Evolutionary conservation across 1,284 basidiomycete genomes (phyloP).

Genomic region (Tausonia pullulans): DNA sequence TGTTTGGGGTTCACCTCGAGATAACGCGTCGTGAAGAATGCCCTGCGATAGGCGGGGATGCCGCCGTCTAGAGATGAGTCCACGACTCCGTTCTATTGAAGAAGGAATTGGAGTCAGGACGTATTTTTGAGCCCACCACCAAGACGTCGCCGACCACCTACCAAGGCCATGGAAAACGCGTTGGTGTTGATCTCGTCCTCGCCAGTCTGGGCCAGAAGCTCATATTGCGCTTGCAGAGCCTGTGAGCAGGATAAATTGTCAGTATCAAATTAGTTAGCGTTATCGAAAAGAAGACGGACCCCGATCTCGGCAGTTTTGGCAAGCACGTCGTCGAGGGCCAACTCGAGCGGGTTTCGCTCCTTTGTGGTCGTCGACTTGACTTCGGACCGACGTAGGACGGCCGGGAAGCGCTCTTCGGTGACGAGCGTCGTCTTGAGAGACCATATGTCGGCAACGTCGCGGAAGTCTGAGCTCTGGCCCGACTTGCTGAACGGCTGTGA

Average conservation of each 20-base stretch:
- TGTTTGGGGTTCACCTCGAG: constrained; percentile 57
- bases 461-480: constrained; percentile 47
- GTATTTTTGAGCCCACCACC: constrained; percentile 20
- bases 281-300: not conserved
- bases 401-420: constrained; percentile 77
- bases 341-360: constrained; percentile 78
- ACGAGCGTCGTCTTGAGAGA: constrained; percentile 17
- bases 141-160: too few species aligned
- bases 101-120: constrained; percentile 17
- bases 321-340: constrained; percentile 68
- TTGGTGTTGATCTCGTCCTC: constrained; percentile 65
- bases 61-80: constrained; percentile 36
- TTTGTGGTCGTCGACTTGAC: constrained; percentile 61
- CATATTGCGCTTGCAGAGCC: constrained; percentile 58
- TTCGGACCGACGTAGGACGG: constrained; percentile 80
- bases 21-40: constrained; percentile 66
- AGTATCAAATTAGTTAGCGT: not conserved
- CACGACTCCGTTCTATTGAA: constrained; percentile 16
- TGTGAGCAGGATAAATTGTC: not conserved
- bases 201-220: constrained; percentile 60
- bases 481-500: constrained; percentile 57
- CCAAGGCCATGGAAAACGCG: constrained; percentile 59
- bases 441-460: constrained; percentile 39
- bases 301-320: constrained; percentile 63
- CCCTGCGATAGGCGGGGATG: constrained; percentile 61